These are phyloP conservation scores for Dipteronia sinensis DNA, from an alignment of 345 rosid species.

Conservation along the genomic window DNA sequence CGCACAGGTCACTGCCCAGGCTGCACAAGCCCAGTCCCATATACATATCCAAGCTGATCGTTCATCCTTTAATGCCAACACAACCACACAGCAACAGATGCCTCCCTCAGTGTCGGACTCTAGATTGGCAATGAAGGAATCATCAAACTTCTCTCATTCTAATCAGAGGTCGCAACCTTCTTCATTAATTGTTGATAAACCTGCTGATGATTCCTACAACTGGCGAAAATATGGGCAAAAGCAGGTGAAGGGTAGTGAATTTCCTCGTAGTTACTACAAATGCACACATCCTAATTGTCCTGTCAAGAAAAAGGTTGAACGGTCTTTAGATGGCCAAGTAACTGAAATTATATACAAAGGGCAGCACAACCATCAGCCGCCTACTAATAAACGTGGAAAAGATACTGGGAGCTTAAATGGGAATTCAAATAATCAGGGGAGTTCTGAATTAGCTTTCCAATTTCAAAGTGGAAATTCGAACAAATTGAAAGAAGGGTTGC, in stretches of 20 bases:
- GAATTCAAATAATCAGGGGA: conserved; percentile 31
- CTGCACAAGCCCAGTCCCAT: conserved; percentile 51
- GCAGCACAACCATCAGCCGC: conserved; percentile 72
- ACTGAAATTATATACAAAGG: conserved; percentile 88
- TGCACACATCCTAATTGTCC: conserved; percentile 73
- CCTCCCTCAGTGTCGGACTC: conserved; percentile 32
- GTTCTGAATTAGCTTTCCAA: conserved; percentile 30
- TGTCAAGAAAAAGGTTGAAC: conserved; percentile 87
- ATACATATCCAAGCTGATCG: conserved; percentile 35
- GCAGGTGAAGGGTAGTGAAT: conserved; percentile 84
- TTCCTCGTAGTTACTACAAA: conserved; percentile 82
- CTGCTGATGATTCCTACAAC: conserved; percentile 73
- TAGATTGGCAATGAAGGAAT: conserved; percentile 30
- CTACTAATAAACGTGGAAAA: conserved; percentile 61
- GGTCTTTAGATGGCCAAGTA: conserved; percentile 74
- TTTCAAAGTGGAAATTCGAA: conserved; percentile 36
- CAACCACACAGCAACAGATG: conserved; percentile 33
- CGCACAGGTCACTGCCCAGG: conserved; percentile 85
- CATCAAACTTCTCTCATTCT: conserved; percentile 36
- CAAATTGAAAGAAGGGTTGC: conserved; percentile 30
- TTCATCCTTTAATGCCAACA: conserved; percentile 28
- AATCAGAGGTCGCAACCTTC: conserved; percentile 51
- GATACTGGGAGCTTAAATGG: conserved; percentile 39
- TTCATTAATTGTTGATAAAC: conserved; percentile 51
- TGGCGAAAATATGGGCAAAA: conserved; percentile 96